Evolutionary conservation across 257 asterid species (phyloP), one percentile per base, ranked within the genome.

Genomic region (Ocimum tenuiflorum): DNA sequence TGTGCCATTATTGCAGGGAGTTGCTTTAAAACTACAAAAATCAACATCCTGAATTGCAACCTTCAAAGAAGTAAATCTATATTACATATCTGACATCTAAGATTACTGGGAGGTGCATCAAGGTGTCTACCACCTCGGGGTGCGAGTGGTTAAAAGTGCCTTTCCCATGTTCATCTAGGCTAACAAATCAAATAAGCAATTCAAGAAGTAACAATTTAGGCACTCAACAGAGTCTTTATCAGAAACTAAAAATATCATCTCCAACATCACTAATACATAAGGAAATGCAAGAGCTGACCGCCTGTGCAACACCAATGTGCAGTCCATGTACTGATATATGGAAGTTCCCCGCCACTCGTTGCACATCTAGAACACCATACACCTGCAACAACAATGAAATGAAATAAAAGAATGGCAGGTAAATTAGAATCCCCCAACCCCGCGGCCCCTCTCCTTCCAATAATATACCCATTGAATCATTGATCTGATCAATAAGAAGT

Each of bases 261-360:
- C 29, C n/a, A n/a, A n/a, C n/a, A n/a, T n/a, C n/a, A n/a, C n/a
- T n/a, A n/a, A 64, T 41, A 51, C 5, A 67, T 24, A 49, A 27
- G 48, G 58, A 51, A 67, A 67, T 63, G 73, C 63, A 68, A 77
- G 79, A 67, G 68, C 90, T 80, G 49, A 90, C 99, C 95, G 57
- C 85, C 85, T 94, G 97, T 17, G 99, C 99, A 51, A 94, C 96
- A 72, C 88, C 86, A 73, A 90, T 82, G 82, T 88, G 90, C 71
- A 94, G 72, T 52, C 99, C 97, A 51, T 94, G 97, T 65, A 94
- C 96, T 49, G 99, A 94, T 60, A 94, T 86, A 70, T 94, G 99
- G 78, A 94, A 94, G 82, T 94, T 94, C 76, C 97, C 99, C 50
- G 99, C 97, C 76, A 94, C 99, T 69, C 99, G 80, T 83, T 94